Percentiles rank a stretch among this genome's conserved stretches.
phyloP scores from a whole-genome alignment of 352 stramenopile species.

The Thalassiosira ordinaria region DNA sequence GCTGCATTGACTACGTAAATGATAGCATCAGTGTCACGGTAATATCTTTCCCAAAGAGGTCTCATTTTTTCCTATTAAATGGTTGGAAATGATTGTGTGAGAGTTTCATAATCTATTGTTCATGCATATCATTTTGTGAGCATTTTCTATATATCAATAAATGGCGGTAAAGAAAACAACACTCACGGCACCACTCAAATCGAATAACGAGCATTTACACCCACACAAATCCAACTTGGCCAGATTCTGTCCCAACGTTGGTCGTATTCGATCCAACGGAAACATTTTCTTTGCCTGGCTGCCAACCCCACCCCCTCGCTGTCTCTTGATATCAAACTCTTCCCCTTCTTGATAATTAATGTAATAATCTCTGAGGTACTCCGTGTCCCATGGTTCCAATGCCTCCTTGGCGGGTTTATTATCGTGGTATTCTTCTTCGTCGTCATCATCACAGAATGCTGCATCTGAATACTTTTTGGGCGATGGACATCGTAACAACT shows the following conservation, averaged over 20 bases:
- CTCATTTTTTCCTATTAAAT: slow-evolving; percentile 63
- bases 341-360: slow-evolving; percentile 53
- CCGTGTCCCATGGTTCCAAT: slow-evolving; percentile 26
- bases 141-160: neutral
- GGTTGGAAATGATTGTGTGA: no score
- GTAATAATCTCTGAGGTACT: slow-evolving; percentile 44
- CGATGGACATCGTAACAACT: slow-evolving; percentile 51
- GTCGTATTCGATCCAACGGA: slow-evolving; percentile 71
- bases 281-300: slow-evolving; percentile 69
- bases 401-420: neutral
- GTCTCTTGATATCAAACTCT: slow-evolving; percentile 70
- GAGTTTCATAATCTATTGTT: no score
- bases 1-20: slow-evolving; percentile 69
- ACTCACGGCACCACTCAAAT: slow-evolving; percentile 67
- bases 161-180: neutral
- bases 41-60: slow-evolving; percentile 82
- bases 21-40: slow-evolving; percentile 77
- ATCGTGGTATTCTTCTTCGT: neutral
- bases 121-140: no score
- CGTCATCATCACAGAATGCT: slow-evolving; percentile 17
- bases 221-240: slow-evolving; percentile 72
- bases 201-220: slow-evolving; percentile 73
- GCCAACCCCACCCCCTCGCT: neutral
- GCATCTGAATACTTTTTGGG: slow-evolving; percentile 57
- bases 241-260: slow-evolving; percentile 80